Evolutionary conservation across 164 flowering plant species (phyloP).

Genomic region (Malania oleifera): DNA sequence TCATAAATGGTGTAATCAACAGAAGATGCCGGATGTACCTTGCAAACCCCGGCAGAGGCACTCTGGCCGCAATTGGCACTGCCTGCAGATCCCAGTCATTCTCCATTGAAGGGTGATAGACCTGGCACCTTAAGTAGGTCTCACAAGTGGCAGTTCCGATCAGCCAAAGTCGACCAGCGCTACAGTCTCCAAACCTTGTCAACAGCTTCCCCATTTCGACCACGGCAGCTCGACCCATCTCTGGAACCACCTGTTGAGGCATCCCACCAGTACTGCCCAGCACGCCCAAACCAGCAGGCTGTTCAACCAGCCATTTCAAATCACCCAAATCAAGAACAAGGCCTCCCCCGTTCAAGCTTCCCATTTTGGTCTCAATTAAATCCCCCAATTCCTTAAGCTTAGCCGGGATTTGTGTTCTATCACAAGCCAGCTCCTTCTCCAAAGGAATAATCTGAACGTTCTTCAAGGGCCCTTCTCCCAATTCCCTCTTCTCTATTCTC

Average conservation of each 20-base stretch:
- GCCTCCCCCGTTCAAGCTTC: constrained; percentile 30
- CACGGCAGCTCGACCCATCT: constrained; percentile 51
- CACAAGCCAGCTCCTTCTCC: constrained; percentile 49
- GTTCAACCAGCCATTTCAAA: constrained; percentile 88
- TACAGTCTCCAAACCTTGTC: constrained; percentile 36
- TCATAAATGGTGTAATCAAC: background rate
- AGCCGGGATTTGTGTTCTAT: constrained; percentile 26
- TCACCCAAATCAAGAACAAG: constrained; percentile 83
- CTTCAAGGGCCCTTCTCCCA: constrained; percentile 38
- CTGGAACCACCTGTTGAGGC: constrained; percentile 42
- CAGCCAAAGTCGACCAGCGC: constrained; percentile 50
- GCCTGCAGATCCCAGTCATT: constrained; percentile 96
- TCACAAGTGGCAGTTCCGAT: constrained; percentile 94
- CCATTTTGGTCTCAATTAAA: constrained; percentile 40
- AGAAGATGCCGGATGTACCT: constrained; percentile 41
- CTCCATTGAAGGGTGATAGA: constrained; percentile 85
- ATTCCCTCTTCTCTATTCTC: constrained; percentile 59
- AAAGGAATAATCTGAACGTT: constrained; percentile 49
- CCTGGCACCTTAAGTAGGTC: constrained; percentile 89
- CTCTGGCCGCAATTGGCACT: constrained; percentile 66
- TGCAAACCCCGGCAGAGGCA: constrained; percentile 60
- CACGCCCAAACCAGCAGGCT: constrained; percentile 32
- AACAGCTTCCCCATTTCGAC: constrained; percentile 69
- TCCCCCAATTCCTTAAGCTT: constrained; percentile 52
- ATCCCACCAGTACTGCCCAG: constrained; percentile 19